Base-by-base conservation (phyloP, 2,329 filamentous ascomycete genomes). In the Cercospora janseana region DNA sequence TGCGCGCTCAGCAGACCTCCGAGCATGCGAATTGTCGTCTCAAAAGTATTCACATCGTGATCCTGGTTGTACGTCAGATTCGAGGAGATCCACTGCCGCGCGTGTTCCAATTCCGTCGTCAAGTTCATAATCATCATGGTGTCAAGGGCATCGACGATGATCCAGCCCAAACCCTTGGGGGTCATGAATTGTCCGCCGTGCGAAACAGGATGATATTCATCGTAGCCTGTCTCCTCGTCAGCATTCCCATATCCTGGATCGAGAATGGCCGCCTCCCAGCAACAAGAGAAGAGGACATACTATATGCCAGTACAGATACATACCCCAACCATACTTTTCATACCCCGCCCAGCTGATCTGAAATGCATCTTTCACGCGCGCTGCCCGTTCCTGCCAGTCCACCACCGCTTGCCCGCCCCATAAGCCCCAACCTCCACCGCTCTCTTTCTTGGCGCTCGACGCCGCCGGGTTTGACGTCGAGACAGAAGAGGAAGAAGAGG, bases 101-200 rank as follows among this genome's bases (percentile, higher is more conserved):
- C 92, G 64, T 94, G 84, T 28, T 83, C 79, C 29, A 98, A 79
- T 55, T 91, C 84, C 24, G 83, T 86, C 10, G 92, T 97, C 58
- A 95, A 77, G 69, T 97, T 97, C 93, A 98, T 98, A 54, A 98
- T 77, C 74, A 98, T 98, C 78, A 97, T 81, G 1, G 93, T 98
- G 70, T 98, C 93, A 56, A 98, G 75, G 9, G 92, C 84, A 72
- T 98, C 93, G 50, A 98, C 86, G 55, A 98, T 96, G 64, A 97
- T 97, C 93, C 94, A 98, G 23, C 93, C 93, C 71, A 98, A 79
- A 20, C 92, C 93, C 55, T 88, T 83, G 3, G 86, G 79, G 5
- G 89, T 84, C 92, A 98, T 97, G 62, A 93, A 83, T 44, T 77
- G 78, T 42, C 89, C 88, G 13, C 74, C 82, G 67, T 93, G 93